Base-by-base conservation (phyloP, 2,329 filamentous ascomycete species). In the Xylogone sp. region DNA sequence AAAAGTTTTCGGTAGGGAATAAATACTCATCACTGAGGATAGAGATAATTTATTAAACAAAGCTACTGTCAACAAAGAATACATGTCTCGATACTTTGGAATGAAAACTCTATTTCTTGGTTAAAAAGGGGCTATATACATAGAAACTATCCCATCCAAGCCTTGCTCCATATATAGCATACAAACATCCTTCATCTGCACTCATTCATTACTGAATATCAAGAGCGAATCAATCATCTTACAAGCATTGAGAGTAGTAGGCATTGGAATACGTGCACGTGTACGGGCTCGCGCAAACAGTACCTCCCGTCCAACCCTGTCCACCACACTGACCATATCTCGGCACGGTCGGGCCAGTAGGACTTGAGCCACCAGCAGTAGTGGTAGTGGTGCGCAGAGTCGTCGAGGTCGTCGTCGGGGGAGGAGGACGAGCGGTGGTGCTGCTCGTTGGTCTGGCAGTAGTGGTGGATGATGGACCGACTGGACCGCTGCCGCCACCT, bases 301-400 rank as follows among this genome's bases (percentile, higher is more conserved):
- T 47, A 18, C 24, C 24, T 19, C 45, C 45, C 3, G 45, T 47
- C 27, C 31, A 47, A 12, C 45, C 45, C 5, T 16, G 16, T 19
- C 45, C 45, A 20, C 45, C 71, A 71, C n/a, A 44, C 34, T 44
- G 34, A 7, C 6, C 34, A 39, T 39, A 39, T 18, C n/a, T 18
- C 8, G n/a, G 12, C n/a, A 5, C 12, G 5, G 34, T 39, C 5
- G 34, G n/a, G 5, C 34, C 34, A 39, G 34, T 39, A 9, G 10
- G 34, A 16, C 34, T 18, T 9, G 34, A 39, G n/a, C 6, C n/a
- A 18, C 34, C n/a, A 13, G 34, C 8, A 9, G 34, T 39, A 13
- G 34, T 39, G 34, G 34, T 43, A n/a, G 49, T 42, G 13, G 42
- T 27, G 13, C 22, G 43, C 13, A 27, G 44, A 20, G 43, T 45